Percentiles rank a stretch among this genome's conserved stretches.
Evolutionary conservation across 257 asterid species (phyloP).

Genomic region (Hygrophila difformis): DNA sequence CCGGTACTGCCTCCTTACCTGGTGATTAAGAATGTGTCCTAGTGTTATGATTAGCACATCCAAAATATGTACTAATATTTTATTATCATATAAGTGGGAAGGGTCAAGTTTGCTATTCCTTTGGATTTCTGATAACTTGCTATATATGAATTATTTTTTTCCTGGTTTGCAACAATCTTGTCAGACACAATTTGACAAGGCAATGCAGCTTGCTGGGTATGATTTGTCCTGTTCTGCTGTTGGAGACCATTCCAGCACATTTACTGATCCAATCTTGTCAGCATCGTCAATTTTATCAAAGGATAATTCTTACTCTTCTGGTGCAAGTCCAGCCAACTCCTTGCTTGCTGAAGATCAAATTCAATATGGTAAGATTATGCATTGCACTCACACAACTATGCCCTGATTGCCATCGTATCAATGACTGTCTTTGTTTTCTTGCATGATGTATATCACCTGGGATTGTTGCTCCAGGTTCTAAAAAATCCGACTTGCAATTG

Average conservation of each 20-base stretch:
- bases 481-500: slow-evolving; percentile 59
- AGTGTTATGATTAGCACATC: no score
- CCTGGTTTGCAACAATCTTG: no score
- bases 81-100: no score
- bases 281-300: slow-evolving; percentile 47
- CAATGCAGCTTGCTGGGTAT: slow-evolving; percentile 62
- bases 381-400: slow-evolving; percentile 31
- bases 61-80: no score
- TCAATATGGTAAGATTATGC: slow-evolving; percentile 61
- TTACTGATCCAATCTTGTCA: slow-evolving; percentile 43
- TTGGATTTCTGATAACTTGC: slow-evolving; percentile 3
- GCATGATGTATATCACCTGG: slow-evolving; percentile 54
- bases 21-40: not conserved
- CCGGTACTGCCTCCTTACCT: not conserved
- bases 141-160: slow-evolving; percentile 19
- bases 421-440: no score
- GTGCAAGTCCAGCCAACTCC: slow-evolving; percentile 82
- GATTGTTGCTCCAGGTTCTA: slow-evolving; percentile 81
- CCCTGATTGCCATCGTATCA: no score
- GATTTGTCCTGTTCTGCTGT: slow-evolving; percentile 53
- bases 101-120: no score
- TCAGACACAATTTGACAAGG: slow-evolving; percentile 90
- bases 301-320: slow-evolving; percentile 59
- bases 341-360: slow-evolving; percentile 95
- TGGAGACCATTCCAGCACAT: slow-evolving; percentile 55